Base-by-base conservation (phyloP, 495 filamentous ascomycete genomes). In the Penicillium atrosanguineum region DNA sequence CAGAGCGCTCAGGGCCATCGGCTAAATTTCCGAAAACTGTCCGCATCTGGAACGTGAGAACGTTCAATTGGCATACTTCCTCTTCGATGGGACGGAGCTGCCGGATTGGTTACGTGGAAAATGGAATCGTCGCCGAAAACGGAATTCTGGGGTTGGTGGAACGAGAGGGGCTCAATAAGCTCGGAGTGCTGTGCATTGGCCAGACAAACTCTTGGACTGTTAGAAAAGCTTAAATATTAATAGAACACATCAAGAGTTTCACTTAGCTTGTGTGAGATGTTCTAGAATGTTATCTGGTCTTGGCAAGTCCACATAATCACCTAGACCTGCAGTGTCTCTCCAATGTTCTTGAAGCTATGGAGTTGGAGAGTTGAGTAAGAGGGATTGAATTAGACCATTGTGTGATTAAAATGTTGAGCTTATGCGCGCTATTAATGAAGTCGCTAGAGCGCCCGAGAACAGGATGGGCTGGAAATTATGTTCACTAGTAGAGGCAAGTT, bases 401-500 rank as follows among this genome's bases (percentile, higher is more conserved):
- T 20, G 11, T 20, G 6, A 42, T 42, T 1, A 42, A 42, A 19
- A 7, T 15, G 39, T 18, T 7, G 14, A 34, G 8, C 23, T 14
- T 12, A 34, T 34, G 31, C 9, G 31, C 12, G 12, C 9, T 34
- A 34, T 34, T 34, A 34, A 1, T 12, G 39, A 42, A 42, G 4
- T 19, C 6, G 39, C 20, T 42, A 18, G 19, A 42, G 16, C 8
- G 39, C 16, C 16, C 39, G 19, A 14, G 20, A 42, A 42, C 11
- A 14, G 14, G 39, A 20, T 21, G 20, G 16, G n/a, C 16, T 2
- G n/a, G 39, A 42, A 42, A 58, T 49, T 53, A 53, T 58, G 45
- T 58, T 53, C 55, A 42, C 23, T 41, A 28, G 45, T 41, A 53
- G 36, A 38, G 31, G 29, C 39, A 45, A 37, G 28, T 48, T 44